phyloP scores from a whole-genome alignment of 345 rosid genomes.

The Citrus reticulata region DNA sequence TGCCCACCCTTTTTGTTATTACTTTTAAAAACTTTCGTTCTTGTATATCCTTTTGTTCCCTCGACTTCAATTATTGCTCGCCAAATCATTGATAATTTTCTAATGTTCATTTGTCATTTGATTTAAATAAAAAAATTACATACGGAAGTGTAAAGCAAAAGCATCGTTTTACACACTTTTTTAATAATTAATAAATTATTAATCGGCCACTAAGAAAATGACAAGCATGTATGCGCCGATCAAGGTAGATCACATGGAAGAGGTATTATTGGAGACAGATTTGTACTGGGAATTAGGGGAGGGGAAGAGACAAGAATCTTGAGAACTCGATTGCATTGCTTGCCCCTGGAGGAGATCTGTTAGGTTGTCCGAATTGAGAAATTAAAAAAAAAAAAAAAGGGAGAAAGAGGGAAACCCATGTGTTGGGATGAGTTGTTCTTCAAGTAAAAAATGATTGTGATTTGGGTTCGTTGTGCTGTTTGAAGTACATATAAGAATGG shows the following conservation, averaged over 20 bases:
- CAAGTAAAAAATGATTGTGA: neutral
- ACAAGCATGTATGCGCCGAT: neutral
- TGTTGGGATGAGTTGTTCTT: neutral
- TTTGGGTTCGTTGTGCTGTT: constrained; percentile 1
- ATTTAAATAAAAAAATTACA: neutral
- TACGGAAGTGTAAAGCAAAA: neutral
- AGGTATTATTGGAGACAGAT: neutral
- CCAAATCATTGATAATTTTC: neutral
- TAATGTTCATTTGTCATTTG: neutral
- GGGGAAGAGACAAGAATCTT: constrained; percentile 29
- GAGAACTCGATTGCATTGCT: constrained; percentile 7
- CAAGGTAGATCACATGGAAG: constrained; percentile 24
- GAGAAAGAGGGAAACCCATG: constrained; percentile 3
- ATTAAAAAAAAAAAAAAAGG: neutral
- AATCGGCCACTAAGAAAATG: neutral
- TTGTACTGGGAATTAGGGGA: constrained; percentile 1
- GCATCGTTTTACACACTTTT: neutral
- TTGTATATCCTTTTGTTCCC: neutral
- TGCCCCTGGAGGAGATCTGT: neutral
- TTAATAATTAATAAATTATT: neutral
- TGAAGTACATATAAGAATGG: neutral
- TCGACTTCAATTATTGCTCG: constrained; percentile 24
- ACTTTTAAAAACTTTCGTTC: neutral
- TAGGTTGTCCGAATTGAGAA: neutral
- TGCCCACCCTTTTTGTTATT: neutral